phyloP scores from a whole-genome alignment of 2,329 filamentous ascomycete species.

The Epichloe gansuensis region DNA sequence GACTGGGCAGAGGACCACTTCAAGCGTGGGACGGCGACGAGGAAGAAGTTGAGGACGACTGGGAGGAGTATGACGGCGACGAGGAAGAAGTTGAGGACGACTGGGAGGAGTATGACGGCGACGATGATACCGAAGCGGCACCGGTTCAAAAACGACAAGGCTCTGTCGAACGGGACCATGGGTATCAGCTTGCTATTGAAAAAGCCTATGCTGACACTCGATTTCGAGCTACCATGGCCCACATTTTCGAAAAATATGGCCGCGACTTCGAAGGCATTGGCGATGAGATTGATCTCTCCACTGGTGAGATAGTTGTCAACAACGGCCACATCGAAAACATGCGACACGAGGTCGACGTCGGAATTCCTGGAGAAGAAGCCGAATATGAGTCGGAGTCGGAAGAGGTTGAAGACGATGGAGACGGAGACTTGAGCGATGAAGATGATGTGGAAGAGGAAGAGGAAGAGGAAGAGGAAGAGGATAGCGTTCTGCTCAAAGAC shows the following conservation, averaged over 20 bases:
- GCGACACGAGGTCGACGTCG: constrained; percentile 43
- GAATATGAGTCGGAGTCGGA: not conserved
- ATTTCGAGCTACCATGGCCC: constrained; percentile 73
- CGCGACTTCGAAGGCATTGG: constrained; percentile 71
- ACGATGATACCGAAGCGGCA: constrained; percentile 35
- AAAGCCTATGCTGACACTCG: constrained; percentile 55
- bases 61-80: constrained; percentile 17
- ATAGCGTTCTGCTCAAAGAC: constrained; percentile 22
- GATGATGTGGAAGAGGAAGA: constrained; percentile 5
- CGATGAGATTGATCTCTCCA: constrained; percentile 79
- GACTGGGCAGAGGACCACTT: constrained; percentile 30
- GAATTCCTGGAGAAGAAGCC: constrained; percentile 11
- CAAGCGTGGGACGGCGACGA: constrained; percentile 10
- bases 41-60: not conserved
- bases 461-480: constrained; percentile 18
- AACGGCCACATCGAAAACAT: constrained; percentile 65
- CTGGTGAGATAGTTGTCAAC: constrained; percentile 73
- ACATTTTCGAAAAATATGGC: constrained; percentile 80
- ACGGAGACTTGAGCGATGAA: constrained; percentile 7
- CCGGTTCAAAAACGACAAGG: constrained; percentile 34
- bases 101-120: constrained; percentile 14
- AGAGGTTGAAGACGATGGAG: constrained; percentile 7
- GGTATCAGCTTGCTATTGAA: constrained; percentile 45
- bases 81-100: not conserved
- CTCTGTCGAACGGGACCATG: constrained; percentile 35